These are phyloP conservation scores for Cordyceps fumosorosea DNA, from an alignment of 2,329 filamentous ascomycete genomes.

Conservation along the genomic window DNA sequence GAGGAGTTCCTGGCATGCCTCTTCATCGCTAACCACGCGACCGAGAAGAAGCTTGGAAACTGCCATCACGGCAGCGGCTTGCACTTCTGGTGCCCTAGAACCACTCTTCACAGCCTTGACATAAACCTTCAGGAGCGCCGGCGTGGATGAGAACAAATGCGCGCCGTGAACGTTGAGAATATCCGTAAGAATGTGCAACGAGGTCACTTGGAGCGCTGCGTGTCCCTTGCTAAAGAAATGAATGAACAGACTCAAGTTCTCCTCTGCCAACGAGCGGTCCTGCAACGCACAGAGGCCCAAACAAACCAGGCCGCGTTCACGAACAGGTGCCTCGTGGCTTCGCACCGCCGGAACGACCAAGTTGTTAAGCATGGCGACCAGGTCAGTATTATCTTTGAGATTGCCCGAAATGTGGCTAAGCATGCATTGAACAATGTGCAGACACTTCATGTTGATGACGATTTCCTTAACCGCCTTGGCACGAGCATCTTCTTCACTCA, in stretches of 20 bases:
- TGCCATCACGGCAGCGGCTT: slow-evolving; percentile 73
- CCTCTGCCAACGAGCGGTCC: slow-evolving; percentile 83
- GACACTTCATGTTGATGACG: slow-evolving; percentile 95
- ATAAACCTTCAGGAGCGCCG: slow-evolving; percentile 77
- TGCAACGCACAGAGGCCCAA: slow-evolving; percentile 86
- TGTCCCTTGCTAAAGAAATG: slow-evolving; percentile 95
- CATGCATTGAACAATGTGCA: slow-evolving; percentile 97
- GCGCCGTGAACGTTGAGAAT: slow-evolving; percentile 85
- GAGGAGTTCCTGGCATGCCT: slow-evolving; percentile 66
- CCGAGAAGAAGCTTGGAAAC: slow-evolving; percentile 82
- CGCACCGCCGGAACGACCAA: slow-evolving; percentile 91
- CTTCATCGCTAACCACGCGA: slow-evolving; percentile 64
- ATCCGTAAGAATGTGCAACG: slow-evolving; percentile 86
- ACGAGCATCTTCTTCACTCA: slow-evolving; percentile 59
- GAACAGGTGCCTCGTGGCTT: slow-evolving; percentile 84
- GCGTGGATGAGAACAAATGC: slow-evolving; percentile 61
- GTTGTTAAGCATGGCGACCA: slow-evolving; percentile 98
- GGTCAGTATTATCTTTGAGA: slow-evolving; percentile 78
- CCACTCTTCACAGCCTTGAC: slow-evolving; percentile 71
- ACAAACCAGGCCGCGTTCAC: slow-evolving; percentile 84
- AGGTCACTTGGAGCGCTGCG: slow-evolving; percentile 79
- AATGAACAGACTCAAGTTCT: slow-evolving; percentile 88
- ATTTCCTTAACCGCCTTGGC: slow-evolving; percentile 82
- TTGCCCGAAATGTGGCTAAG: slow-evolving; percentile 85
- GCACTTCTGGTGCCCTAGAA: slow-evolving; percentile 63